Conservation (phyloP, 2,329 filamentous ascomycete species). For the Ophiostoma tasmaniense region DNA sequence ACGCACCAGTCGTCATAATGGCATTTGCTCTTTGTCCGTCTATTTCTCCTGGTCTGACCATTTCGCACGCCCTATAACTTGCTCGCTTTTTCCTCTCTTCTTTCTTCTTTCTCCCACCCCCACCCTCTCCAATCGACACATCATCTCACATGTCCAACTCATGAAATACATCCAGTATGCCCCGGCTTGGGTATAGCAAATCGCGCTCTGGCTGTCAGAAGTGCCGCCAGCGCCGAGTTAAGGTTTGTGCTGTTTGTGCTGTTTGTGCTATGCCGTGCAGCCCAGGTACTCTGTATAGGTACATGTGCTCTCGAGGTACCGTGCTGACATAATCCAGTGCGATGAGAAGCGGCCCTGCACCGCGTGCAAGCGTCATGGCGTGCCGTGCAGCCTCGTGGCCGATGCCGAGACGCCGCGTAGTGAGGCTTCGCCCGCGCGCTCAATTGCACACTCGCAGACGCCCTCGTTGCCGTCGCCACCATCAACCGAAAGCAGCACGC, state of each 20-base stretch:
- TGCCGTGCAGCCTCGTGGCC: constrained; percentile 19
- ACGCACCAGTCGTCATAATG: neutral
- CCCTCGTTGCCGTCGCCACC: neutral
- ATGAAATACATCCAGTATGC: constrained; percentile 16
- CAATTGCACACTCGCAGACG: neutral
- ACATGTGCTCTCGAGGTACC: neutral
- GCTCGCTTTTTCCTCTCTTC: neutral
- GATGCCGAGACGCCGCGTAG: neutral
- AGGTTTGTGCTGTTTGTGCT: constrained; percentile 18
- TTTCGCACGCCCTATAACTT: neutral
- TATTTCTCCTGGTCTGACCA: neutral
- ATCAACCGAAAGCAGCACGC: neutral
- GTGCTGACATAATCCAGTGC: constrained; percentile 16
- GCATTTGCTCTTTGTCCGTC: neutral
- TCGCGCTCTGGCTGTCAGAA: constrained; percentile 21
- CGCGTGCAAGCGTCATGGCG: constrained; percentile 21
- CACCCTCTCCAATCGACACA: neutral
- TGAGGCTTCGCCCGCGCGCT: neutral
- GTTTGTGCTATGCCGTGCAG: too few relatives aligned
- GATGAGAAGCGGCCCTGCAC: constrained; percentile 22
- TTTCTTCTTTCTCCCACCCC: neutral
- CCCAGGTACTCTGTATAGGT: neutral
- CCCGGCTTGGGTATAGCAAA: constrained; percentile 22
- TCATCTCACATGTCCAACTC: neutral
- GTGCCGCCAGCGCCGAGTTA: constrained; percentile 22